Conservation (phyloP, 148 eudicot genomes). For the Rhododendron henanense region DNA sequence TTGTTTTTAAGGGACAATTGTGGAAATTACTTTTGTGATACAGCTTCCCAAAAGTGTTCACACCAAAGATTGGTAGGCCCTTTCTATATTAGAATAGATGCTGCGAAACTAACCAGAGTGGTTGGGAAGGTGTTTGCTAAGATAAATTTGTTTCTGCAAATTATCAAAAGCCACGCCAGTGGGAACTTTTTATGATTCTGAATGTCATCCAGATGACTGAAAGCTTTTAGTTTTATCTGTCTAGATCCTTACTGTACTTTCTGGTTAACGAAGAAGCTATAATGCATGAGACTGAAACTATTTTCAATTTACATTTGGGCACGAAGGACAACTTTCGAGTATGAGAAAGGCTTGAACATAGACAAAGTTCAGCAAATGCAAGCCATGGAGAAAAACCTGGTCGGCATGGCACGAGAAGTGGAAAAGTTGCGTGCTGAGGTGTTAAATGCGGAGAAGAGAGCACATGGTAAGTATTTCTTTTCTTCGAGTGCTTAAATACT, state of each 20-base stretch:
- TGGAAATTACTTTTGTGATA: no score
- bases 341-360: slow-evolving; percentile 54
- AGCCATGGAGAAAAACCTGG: slow-evolving; percentile 56
- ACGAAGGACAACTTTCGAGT: slow-evolving; percentile 57
- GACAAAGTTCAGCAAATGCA: slow-evolving; percentile 71
- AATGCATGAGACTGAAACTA: slow-evolving; percentile 10
- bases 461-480: slow-evolving; percentile 33
- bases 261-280: not conserved
- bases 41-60: not conserved
- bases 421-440: slow-evolving; percentile 60
- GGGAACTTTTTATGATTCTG: not conserved
- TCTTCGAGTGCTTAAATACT: not conserved
- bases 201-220: not conserved
- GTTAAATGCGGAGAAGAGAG: slow-evolving; percentile 53
- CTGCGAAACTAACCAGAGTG: not conserved
- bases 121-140: not conserved
- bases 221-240: not conserved
- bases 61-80: not conserved
- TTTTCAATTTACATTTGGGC: slow-evolving; percentile 12
- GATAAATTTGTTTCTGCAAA: not conserved
- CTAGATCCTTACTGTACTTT: not conserved
- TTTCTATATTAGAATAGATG: not conserved
- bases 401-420: slow-evolving; percentile 56
- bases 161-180: not conserved
- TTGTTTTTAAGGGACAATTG: not conserved